A percentile compares a stretch with the other conserved stretches of the same genome.
These are phyloP conservation scores for Tagetes patula DNA, from an alignment of 129 eudicot genomes.

Conservation along the genomic window DNA sequence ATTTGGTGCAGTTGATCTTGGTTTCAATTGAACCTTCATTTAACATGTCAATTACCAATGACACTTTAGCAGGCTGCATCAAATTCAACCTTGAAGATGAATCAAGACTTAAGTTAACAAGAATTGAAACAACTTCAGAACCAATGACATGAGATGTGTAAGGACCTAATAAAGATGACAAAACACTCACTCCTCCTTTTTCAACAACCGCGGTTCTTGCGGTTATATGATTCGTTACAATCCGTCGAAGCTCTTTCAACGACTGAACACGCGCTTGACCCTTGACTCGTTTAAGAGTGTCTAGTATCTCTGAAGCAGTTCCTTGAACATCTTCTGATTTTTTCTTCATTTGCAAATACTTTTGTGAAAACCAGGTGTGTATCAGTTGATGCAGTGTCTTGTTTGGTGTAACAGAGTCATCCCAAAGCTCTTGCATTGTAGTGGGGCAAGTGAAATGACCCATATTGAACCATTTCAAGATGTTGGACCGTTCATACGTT, in stretches of 20 bases:
- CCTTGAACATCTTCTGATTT: conserved; percentile 41
- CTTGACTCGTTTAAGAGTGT: conserved; percentile 30
- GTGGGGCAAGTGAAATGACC: conserved; percentile 24
- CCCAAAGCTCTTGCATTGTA: conserved; percentile 29
- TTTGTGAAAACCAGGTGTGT: conserved; percentile 17
- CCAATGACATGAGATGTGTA: background rate
- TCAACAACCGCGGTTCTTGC: conserved; percentile 28
- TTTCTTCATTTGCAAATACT: conserved; percentile 30
- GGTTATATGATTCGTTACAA: conserved; percentile 30
- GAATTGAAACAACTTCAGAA: conserved; percentile 15
- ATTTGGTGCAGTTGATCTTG: conserved; percentile 26
- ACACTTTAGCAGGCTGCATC: conserved; percentile 36
- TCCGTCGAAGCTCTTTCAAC: conserved; percentile 26
- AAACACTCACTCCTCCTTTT: conserved; percentile 33
- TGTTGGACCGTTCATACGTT: conserved; percentile 17
- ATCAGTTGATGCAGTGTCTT: conserved; percentile 15
- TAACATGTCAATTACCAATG: conserved; percentile 38
- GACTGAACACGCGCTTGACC: conserved; percentile 44
- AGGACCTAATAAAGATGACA: conserved; percentile 16
- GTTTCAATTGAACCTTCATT: conserved; percentile 35
- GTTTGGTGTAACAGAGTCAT: conserved; percentile 22
- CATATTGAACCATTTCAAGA: conserved; percentile 22
- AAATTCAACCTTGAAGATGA: conserved; percentile 14
- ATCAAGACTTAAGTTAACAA: conserved; percentile 32
- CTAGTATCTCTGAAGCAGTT: conserved; percentile 26